A percentile compares a stretch with the other conserved stretches of the same genome.
These are phyloP conservation scores for Evernia prunastri DNA, from an alignment of 495 filamentous ascomycete species.

Conservation along the genomic window DNA sequence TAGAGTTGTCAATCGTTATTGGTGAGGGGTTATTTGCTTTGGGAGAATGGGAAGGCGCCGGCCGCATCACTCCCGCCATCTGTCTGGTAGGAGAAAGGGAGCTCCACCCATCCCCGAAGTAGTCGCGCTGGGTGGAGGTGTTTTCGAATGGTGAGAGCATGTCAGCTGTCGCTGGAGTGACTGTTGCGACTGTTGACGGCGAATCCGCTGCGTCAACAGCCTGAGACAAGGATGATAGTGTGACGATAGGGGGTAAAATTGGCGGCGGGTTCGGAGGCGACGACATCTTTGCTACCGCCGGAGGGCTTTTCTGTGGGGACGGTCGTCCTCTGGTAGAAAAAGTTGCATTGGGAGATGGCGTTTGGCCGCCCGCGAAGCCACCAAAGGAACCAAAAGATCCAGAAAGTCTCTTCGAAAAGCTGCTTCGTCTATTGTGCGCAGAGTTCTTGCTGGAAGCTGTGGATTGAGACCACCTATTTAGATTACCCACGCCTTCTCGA, in stretches of 20 bases:
- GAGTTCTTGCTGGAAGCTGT: constrained; percentile 64
- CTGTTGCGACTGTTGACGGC: constrained; percentile 33
- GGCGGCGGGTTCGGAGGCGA: constrained; percentile 27
- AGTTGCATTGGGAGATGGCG: constrained; percentile 21
- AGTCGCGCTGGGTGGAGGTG: constrained; percentile 29
- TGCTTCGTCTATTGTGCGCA: constrained; percentile 43
- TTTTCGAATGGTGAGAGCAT: constrained; percentile 20
- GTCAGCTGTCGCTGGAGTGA: constrained; percentile 31
- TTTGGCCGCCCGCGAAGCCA: constrained; percentile 27
- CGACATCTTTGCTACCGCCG: constrained; percentile 10
- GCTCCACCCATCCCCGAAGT: constrained; percentile 33
- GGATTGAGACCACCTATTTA: constrained; percentile 80
- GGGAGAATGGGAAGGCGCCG: constrained; percentile 10
- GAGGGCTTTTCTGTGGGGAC: constrained; percentile 20
- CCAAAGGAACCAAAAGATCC: constrained; percentile 35
- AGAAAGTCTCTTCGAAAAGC: constrained; percentile 49
- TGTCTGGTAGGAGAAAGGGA: constrained; percentile 19
- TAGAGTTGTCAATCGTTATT: constrained; percentile 16
- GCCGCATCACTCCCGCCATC: constrained; percentile 7
- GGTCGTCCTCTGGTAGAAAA: constrained; percentile 17
- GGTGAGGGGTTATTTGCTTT: constrained; percentile 15
- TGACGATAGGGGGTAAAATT: constrained; percentile 35
- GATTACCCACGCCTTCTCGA: constrained; percentile 60
- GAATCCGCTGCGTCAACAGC: constrained; percentile 34
- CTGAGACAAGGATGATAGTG: constrained; percentile 37